phyloP scores from a whole-genome alignment of 352 stramenopile species.

The Phytophthora vignae region DNA sequence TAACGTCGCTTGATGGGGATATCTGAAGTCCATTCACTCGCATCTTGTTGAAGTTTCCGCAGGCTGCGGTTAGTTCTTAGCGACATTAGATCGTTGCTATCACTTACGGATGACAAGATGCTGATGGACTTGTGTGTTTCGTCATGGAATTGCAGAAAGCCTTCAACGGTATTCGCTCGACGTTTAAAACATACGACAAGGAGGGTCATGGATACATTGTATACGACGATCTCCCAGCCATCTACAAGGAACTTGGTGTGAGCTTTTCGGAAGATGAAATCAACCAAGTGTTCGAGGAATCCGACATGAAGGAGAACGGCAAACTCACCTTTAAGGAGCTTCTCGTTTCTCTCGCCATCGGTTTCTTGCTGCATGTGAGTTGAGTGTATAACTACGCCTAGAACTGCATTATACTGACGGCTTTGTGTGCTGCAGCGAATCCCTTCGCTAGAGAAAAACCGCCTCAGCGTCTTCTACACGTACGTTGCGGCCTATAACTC shows the following conservation, averaged over 20 bases:
- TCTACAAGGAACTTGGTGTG: slow-evolving; percentile 67
- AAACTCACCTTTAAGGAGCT: slow-evolving; percentile 84
- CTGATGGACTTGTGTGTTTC: not conserved
- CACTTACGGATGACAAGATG: not conserved
- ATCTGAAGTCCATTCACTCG: slow-evolving; percentile 62
- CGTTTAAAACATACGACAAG: slow-evolving; percentile 67
- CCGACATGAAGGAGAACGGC: slow-evolving; percentile 78
- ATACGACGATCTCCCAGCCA: slow-evolving; percentile 62
- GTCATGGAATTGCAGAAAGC: slow-evolving; percentile 39
- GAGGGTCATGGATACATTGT: slow-evolving; percentile 67
- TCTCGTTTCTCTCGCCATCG: slow-evolving; percentile 79
- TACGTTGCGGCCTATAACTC: not conserved
- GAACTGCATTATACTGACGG: not conserved
- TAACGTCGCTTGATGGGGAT: no score
- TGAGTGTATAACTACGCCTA: not conserved
- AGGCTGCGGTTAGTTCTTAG: slow-evolving; percentile 43
- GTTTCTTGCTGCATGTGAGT: slow-evolving; percentile 76
- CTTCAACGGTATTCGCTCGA: slow-evolving; percentile 75
- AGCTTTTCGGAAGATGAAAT: slow-evolving; percentile 72
- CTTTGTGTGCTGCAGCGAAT: slow-evolving; percentile 42
- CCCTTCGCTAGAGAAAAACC: slow-evolving; percentile 61
- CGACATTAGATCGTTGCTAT: not conserved
- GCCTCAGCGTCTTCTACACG: slow-evolving; percentile 74
- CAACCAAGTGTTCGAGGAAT: slow-evolving; percentile 70
- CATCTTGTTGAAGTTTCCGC: slow-evolving; percentile 77